Evolutionary conservation across 2,329 filamentous ascomycete genomes (phyloP).

Genomic region (Arthrobotrys entomopaga): DNA sequence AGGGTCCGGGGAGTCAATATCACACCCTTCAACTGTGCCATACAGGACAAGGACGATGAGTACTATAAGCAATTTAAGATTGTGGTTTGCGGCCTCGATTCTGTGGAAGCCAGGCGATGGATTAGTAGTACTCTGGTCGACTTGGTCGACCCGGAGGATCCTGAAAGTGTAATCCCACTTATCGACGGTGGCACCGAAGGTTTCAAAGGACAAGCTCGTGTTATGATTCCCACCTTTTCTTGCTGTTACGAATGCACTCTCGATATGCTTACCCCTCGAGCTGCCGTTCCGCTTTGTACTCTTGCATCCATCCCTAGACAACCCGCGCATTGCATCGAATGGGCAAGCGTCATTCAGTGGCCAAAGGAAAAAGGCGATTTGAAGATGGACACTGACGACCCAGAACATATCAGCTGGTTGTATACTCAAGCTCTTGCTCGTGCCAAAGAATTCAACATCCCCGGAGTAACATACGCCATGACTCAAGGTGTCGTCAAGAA

Average conservation of each 20-base stretch:
- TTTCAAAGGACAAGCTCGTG: constrained; percentile 96
- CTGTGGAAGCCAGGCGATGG: constrained; percentile 97
- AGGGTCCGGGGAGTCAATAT: constrained; percentile 91
- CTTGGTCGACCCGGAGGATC: constrained; percentile 86
- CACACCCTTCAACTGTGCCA: constrained; percentile 90
- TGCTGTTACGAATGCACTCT: constrained; percentile 98
- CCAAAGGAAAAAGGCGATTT: constrained; percentile 83
- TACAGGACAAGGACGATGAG: constrained; percentile 94
- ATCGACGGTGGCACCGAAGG: constrained; percentile 97
- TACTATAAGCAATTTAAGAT: constrained; percentile 98
- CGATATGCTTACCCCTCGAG: constrained; percentile 97
- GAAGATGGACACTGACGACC: constrained; percentile 90
- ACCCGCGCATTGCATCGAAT: constrained; percentile 97
- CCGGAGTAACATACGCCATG: constrained; percentile 91
- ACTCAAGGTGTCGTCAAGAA: constrained; percentile 99
- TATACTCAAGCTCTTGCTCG: constrained; percentile 84
- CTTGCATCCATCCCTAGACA: constrained; percentile 95
- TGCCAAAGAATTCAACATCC: constrained; percentile 87
- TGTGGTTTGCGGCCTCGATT: constrained; percentile 93
- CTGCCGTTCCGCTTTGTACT: constrained; percentile 95
- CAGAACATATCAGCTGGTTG: constrained; percentile 97
- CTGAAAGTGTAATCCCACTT: constrained; percentile 84
- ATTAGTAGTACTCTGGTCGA: constrained; percentile 93
- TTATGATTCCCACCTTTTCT: constrained; percentile 89
- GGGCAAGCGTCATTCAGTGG: constrained; percentile 99